A percentile compares a stretch with the other conserved stretches of the same genome.
Conservation (phyloP, 177 flowering plant genomes). For the Vitis hybrid region DNA sequence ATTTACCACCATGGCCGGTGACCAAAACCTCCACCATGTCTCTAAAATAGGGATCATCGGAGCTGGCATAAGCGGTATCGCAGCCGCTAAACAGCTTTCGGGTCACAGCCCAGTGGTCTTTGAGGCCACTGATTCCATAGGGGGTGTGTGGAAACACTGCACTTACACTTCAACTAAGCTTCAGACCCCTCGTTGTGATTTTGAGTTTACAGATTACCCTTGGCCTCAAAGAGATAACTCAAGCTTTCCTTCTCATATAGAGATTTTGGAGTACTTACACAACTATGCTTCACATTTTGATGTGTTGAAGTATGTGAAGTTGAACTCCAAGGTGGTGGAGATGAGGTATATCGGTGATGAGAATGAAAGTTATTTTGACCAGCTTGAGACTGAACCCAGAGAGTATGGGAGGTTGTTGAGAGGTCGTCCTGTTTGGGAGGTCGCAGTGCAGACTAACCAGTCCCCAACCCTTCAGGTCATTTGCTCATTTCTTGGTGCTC, state of each 20-base stretch:
- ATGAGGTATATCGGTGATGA: slow-evolving; percentile 53
- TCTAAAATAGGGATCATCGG: slow-evolving; percentile 29
- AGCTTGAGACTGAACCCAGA: slow-evolving; percentile 4
- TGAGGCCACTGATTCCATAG: slow-evolving; percentile 24
- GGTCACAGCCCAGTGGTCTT: slow-evolving; percentile 12
- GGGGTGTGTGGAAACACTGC: slow-evolving; percentile 93
- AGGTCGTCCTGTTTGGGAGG: slow-evolving; percentile 79
- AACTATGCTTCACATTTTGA: slow-evolving; percentile 76
- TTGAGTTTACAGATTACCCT: slow-evolving; percentile 87
- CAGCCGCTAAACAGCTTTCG: slow-evolving; percentile 25
- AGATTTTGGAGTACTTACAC: slow-evolving; percentile 73
- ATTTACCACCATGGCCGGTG: not conserved
- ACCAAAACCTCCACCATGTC: not conserved
- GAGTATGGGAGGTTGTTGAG: slow-evolving; percentile 41
- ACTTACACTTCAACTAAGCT: slow-evolving; percentile 74
- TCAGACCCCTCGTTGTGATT: slow-evolving; percentile 78
- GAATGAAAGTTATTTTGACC: slow-evolving; percentile 4
- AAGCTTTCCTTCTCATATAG: slow-evolving; percentile 62
- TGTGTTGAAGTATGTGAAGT: slow-evolving; percentile 54
- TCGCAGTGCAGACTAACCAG: slow-evolving; percentile 53
- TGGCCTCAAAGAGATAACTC: slow-evolving; percentile 73
- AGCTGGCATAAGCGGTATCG: slow-evolving; percentile 29
- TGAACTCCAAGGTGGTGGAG: slow-evolving; percentile 82
- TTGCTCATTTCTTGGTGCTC: slow-evolving; percentile 7
- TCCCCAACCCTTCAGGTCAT: slow-evolving; percentile 58